Evolutionary conservation across 2,329 filamentous ascomycete genomes (phyloP), one percentile per base, ranked within the genome.

Genomic region (Cordyceps fumosorosea): DNA sequence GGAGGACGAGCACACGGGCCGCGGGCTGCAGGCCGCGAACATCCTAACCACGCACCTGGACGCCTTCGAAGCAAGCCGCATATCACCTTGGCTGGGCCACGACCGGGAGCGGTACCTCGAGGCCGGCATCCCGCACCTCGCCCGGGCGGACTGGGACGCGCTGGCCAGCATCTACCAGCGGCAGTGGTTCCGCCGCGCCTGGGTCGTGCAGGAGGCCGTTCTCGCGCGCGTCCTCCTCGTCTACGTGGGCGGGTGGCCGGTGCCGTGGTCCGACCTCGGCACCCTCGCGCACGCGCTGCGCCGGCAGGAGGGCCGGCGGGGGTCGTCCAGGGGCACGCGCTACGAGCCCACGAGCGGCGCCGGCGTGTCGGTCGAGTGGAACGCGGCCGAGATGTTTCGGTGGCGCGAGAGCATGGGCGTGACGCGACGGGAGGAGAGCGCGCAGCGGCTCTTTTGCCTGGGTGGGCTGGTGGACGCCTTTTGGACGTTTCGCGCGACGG

Each of bases 171-270:
- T 69, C 22, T 69, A 66, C 52, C 66, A 69, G 57, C 58, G 68
- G 20, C 69, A 70, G 47, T 71, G 70, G 70, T 71, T 71, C 60
- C 65, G 66, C 32, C 63, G 70, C 7, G 68, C 67, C 6, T 71
- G 70, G 68, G 67, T 71, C 34, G 66, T 71, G 6, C 69, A 71
- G 52, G 69, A 72, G 48, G 68, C 69, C 3, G 57, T 71, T 16
- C 63, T 72, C 1, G 64, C 67, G 2, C 60, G 65, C 22, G 56
- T 63, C 6, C 20, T 70, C 11, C 62, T 70, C 58, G 66, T 71
- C 52, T 71, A 70, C 47, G 58, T 67, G 4, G 69, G 67, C n/a
- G 60, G 61, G 50, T 55, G 54, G 1, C 55, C 61, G 48, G 22
- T 69, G 32, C 55, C 64, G 1, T 67, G 65, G 64, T 53, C 63